Conservation (phyloP, 176 grass and related monocot genomes). For the Carex kokanica region DNA sequence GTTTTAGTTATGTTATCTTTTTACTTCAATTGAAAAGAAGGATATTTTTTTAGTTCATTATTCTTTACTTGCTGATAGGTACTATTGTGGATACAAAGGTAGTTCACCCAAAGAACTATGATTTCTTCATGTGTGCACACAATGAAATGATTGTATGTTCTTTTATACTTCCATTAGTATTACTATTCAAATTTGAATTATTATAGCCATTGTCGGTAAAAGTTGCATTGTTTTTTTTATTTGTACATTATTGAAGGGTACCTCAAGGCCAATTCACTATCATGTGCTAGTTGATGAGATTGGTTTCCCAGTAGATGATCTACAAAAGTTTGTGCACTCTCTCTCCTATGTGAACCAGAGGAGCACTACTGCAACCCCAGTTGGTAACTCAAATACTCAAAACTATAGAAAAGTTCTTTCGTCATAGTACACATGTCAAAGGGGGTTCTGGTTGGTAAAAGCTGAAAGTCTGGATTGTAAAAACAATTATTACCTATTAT, state of each 20-base stretch:
- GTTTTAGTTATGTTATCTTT: neutral
- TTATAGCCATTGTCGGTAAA: no score
- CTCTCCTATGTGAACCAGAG: constrained; percentile 76
- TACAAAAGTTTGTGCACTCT: constrained; percentile 53
- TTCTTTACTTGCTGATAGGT: constrained; percentile 28
- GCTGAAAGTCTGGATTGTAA: neutral
- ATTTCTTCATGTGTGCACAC: constrained; percentile 77
- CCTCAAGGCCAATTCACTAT: constrained; percentile 59
- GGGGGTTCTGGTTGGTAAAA: neutral
- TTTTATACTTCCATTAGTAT: neutral
- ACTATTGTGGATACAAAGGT: constrained; percentile 54
- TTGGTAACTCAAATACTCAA: constrained; percentile 33
- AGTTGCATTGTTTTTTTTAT: neutral
- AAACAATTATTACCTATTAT: neutral
- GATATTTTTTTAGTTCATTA: neutral
- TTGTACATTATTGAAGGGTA: constrained; percentile 37
- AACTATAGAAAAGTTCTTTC: neutral
- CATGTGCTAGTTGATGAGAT: constrained; percentile 65
- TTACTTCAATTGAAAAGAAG: neutral
- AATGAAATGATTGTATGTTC: constrained; percentile 37
- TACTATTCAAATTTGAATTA: no score
- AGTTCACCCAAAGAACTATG: constrained; percentile 56
- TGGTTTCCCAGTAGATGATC: constrained; percentile 39
- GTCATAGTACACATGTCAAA: neutral
- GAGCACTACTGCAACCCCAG: constrained; percentile 48